Base-by-base conservation (phyloP, 129 eudicot species). In the Cynara cardunculus region DNA sequence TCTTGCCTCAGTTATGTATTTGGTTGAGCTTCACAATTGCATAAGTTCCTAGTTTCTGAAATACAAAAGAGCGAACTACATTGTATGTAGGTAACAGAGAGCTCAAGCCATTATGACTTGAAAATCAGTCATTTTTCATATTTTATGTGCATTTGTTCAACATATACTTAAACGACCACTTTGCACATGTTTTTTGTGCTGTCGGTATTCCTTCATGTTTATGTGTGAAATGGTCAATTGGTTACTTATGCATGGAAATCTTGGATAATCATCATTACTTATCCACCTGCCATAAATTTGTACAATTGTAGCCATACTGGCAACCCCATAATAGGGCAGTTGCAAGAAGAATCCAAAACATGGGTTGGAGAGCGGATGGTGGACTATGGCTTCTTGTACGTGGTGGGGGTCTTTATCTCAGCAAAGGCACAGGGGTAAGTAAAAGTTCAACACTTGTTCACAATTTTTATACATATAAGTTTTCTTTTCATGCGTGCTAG, bases 341-440 rank as follows among this genome's bases (percentile, higher is more conserved):
- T 80, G 99, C 98, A 24, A 87, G 99, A 85, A 88, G 99, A 88
- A 96, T 96, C 74, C 99, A 96, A 62, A 96, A 86, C 85, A 96
- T 96, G 98, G 99, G 99, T 44, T 96, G 99, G 99, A 93, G 99
- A 82, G 97, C 99, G n/a, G 99, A 96, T 85, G 99, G 99, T 72
- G 99, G 99, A 59, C 97, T 96, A 26, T 96, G 99, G 99, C 94
- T 96, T 74, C 98, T 96, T 69, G 98, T 89, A 25, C 97, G 99
- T 69, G 99, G 99, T 84, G 99, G 99, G 53, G 98, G 98, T 34
- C 97, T 96, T 70, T 96, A 92, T 87, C 97, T 93, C 79, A 93
- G 99, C 89, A 93, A 84, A 88, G 98, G 99, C 86, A 89, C 92
- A 24, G 99, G 99, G 88, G 99, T 93, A 74, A 65, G 98, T 78